Evolutionary conservation across 2,329 filamentous ascomycete genomes (phyloP), one percentile per base, ranked within the genome.

Genomic region (Dothideomycetes sp.): DNA sequence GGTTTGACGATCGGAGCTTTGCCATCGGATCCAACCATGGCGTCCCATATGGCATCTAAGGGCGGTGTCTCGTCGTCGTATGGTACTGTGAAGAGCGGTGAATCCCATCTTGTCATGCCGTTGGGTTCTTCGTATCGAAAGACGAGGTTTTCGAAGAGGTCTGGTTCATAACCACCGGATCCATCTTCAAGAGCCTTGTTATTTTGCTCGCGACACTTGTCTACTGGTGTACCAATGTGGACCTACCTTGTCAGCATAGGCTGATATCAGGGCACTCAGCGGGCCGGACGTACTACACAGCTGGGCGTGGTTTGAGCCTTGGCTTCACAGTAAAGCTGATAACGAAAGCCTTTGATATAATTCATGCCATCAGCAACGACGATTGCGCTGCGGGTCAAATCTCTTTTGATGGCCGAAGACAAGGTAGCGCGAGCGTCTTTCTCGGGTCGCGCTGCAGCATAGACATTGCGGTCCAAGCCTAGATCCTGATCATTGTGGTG

Each of bases 311-410:
- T 67, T 39, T 84, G 64, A 35, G 84, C 84, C 61, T 91, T 91
- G 29, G 84, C 77, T 62, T 91, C 84, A 64, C 84, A 89, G 59
- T 81, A 81, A 16, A 93, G 67, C 66, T 93, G 84, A 58, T 93
- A 93, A 36, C 85, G 72, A 75, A 84, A 91, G 29, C 84, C 85
- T 60, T 91, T 91, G 64, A 93, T 93, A 62, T 91, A 93, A 61
- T 91, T 91, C 44, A 84, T 65, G 1, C 79, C 78, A 56, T 93
- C 84, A 12, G 86, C 74, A 34, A 93, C 75, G 38, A 91, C 82
- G 42, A 93, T 77, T 53, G 85, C 81, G 52, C 77, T 76, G 41
- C 77, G 73, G 44, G 73, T 77, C 19, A 93, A 69, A 36, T 79
- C 72, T 32, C 84, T 72, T 67, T 89, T 89, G 34, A 89, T 80